Evolutionary conservation across 495 filamentous ascomycete genomes (phyloP), one percentile per base, ranked within the genome.

Genomic region (Clohesyomyces aquaticus): DNA sequence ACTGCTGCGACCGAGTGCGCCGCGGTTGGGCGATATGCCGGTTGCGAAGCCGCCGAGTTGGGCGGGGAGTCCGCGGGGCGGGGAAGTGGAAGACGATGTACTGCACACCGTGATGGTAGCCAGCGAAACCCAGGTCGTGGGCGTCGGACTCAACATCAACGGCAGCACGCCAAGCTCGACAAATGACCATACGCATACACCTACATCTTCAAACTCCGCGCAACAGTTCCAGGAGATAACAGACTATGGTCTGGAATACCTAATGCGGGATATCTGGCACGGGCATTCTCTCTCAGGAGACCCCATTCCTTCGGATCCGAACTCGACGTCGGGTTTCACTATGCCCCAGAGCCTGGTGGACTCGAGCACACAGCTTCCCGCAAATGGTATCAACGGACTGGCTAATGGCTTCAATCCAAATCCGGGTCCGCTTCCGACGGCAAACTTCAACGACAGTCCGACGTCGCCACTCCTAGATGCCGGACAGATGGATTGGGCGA

Each of bases 401-500:
- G 0, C 35, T 10, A 46, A 21, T 14, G 35, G 10, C 35, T 65
- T 65, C 28, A 27, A 27, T 3, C 46, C 52, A 21, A 27, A 21
- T 16, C 14, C 58, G 18, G 25, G 22, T 29, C 26, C 27, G 0
- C 48, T 57, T 29, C 3, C 49, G 18, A 46, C 18, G 8, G 9
- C 27, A 12, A 45, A 50, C 21, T 57, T 55, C 26, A 59, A 38
- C 45, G 25, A 52, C 6, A 68, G 59, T 32, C 54, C 59, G 2
- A 29, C 50, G 2, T 63, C 59, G 0, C 66, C 66, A 2, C 22
- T 56, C 8, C 27, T 62, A 1, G 66, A 53, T 3, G 55, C 43
- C 14, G 52, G 12, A 1, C 29, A 29, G 38, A 56, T 70, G 53
- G 63, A 70, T 27, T 70, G 67, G 67, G 54, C 58, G 21, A 59